These are phyloP conservation scores for Mariannaea sp. DNA, from an alignment of 2,329 filamentous ascomycete species.

Conservation along the genomic window DNA sequence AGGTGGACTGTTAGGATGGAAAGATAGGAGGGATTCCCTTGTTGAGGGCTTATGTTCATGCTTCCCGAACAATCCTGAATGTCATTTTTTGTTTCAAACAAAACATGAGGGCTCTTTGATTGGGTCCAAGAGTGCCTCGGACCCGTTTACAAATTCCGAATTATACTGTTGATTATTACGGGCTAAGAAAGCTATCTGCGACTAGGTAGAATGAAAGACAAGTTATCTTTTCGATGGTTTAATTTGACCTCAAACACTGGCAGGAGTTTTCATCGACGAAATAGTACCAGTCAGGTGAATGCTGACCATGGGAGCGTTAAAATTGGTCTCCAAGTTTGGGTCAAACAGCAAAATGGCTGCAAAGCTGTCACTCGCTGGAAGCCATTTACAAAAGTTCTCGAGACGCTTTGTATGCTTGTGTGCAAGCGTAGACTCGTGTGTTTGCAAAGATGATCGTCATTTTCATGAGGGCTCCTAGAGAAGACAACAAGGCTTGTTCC, in stretches of 20 bases:
- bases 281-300: not conserved
- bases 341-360: too few relatives aligned
- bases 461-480: constrained; percentile 6
- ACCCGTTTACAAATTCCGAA: not conserved
- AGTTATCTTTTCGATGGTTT: too few relatives aligned
- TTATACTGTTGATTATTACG: not conserved
- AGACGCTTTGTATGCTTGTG: too few relatives aligned
- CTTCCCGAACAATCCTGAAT: constrained; percentile 12
- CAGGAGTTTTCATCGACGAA: constrained; percentile 3
- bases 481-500: constrained; percentile 7
- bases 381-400: too few relatives aligned
- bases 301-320: not conserved
- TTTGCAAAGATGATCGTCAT: not conserved
- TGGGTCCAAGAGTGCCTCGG: constrained; percentile 1
- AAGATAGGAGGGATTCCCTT: constrained; percentile 13
- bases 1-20: not conserved
- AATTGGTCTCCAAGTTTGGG: not conserved
- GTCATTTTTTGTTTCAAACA: constrained; percentile 18
- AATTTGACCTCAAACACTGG: constrained; percentile 1
- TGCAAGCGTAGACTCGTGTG: not conserved
- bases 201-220: not conserved
- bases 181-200: too few relatives aligned
- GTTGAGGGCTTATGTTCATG: constrained; percentile 11
- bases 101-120: constrained; percentile 9
- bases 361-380: too few relatives aligned